phyloP scores from a whole-genome alignment of 495 filamentous ascomycete species.

The Neurospora sp. region DNA sequence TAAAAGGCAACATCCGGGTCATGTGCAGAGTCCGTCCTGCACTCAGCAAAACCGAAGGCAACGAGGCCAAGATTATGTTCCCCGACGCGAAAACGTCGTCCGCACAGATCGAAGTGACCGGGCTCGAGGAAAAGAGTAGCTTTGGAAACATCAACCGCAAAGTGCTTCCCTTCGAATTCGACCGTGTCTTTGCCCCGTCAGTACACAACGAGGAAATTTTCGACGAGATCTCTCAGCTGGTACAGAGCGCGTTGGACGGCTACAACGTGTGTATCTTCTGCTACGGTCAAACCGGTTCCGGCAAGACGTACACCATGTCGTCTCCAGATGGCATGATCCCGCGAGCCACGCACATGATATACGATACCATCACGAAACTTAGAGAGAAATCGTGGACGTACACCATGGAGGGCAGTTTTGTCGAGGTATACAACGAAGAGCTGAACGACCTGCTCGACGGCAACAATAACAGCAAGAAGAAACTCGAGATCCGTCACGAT shows the following conservation, averaged over 20 bases:
- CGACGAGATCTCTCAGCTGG: conserved; percentile 92
- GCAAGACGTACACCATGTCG: conserved; percentile 96
- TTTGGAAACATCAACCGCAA: conserved; percentile 65
- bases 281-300: conserved; percentile 94
- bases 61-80: conserved; percentile 60
- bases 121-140: conserved; percentile 74
- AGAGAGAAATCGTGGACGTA: conserved; percentile 92
- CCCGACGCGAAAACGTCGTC: conserved; percentile 74
- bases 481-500: conserved; percentile 88
- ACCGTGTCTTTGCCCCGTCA: conserved; percentile 77
- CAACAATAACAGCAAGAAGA: conserved; percentile 80
- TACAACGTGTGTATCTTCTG: conserved; percentile 99
- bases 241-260: conserved; percentile 91
- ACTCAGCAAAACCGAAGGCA: conserved; percentile 44
- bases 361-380: conserved; percentile 69
- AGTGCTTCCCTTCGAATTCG: conserved; percentile 80
- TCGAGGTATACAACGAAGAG: conserved; percentile 99
- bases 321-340: conserved; percentile 93
- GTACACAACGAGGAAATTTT: conserved; percentile 81
- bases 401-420: conserved; percentile 86
- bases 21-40: conserved; percentile 94
- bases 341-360: conserved; percentile 83
- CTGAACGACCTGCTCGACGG: conserved; percentile 83
- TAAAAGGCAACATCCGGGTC: conserved; percentile 98
- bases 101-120: conserved; percentile 67